phyloP scores from a whole-genome alignment of 345 rosid genomes.

The Lumnitzera racemosa region DNA sequence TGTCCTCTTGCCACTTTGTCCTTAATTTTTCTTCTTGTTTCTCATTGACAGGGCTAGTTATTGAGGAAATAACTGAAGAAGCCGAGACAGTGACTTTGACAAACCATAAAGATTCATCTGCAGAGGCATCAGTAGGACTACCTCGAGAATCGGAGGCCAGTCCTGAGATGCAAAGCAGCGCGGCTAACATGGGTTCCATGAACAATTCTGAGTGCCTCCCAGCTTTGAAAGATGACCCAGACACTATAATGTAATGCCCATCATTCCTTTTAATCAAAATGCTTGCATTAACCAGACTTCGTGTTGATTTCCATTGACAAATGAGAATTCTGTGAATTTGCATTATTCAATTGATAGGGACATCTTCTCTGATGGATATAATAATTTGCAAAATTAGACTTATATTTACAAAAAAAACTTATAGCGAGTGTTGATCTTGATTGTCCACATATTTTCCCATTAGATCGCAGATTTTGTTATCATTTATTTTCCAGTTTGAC shows the following conservation, averaged over 20 bases:
- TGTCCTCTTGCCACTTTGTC: constrained; percentile 3
- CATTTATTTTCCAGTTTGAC: no score
- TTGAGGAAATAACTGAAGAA: constrained; percentile 81
- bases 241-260: constrained; percentile 54
- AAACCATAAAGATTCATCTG: constrained; percentile 20
- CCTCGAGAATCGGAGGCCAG: constrained; percentile 17
- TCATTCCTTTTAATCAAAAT: no score
- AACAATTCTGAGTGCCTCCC: constrained; percentile 43
- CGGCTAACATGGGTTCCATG: constrained; percentile 13
- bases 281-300: no score
- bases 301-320: no score
- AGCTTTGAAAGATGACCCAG: constrained; percentile 69
- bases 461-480: no score
- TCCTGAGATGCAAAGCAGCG: constrained; percentile 11
- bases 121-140: constrained; percentile 21
- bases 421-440: no score
- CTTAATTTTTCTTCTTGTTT: not conserved
- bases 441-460: no score
- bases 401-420: no score
- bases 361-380: no score
- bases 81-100: constrained; percentile 23
- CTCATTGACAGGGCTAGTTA: constrained; percentile 39
- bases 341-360: no score
- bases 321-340: no score
- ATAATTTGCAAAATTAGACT: no score